Conservation (phyloP, 805 yeast genomes). For the Sugiyamaella qingdaonensis region DNA sequence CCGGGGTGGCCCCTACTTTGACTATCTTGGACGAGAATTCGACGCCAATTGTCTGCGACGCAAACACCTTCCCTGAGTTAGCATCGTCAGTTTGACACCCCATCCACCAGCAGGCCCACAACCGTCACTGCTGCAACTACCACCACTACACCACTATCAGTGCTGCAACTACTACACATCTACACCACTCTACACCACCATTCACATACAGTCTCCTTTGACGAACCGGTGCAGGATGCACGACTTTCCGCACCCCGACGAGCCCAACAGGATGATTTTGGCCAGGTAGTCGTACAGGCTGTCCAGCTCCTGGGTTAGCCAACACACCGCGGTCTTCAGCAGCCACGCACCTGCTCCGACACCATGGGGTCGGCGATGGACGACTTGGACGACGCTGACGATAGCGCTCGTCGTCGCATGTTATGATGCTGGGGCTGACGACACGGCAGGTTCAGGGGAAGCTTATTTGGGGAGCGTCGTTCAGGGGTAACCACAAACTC, state of each 20-base stretch:
- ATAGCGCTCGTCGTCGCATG: constrained; percentile 25
- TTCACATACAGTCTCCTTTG: constrained; percentile 31
- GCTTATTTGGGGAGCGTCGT: not conserved
- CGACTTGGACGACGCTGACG: constrained; percentile 23
- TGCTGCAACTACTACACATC: no score
- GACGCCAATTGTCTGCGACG: constrained; percentile 38
- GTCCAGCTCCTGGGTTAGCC: constrained; percentile 20
- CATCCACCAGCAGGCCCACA: not conserved
- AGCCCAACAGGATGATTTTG: constrained; percentile 40
- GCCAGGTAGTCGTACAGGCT: constrained; percentile 35
- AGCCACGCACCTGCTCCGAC: constrained; percentile 17
- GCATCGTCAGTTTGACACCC: no score
- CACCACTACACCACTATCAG: no score
- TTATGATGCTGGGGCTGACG: not conserved
- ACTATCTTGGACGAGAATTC: constrained; percentile 38
- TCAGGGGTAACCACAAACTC: not conserved
- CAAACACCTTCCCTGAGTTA: constrained; percentile 30
- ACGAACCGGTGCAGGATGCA: constrained; percentile 42
- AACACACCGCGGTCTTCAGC: no score
- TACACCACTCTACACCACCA: no score
- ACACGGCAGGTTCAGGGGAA: not conserved
- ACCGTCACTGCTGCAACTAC: no score
- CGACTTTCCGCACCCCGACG: constrained; percentile 47
- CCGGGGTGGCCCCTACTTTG: constrained; percentile 27
- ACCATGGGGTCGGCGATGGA: constrained; percentile 17